Evolutionary conservation across 805 yeast genomes (phyloP).

Genomic region (Wickerhamomyces queroliae): DNA sequence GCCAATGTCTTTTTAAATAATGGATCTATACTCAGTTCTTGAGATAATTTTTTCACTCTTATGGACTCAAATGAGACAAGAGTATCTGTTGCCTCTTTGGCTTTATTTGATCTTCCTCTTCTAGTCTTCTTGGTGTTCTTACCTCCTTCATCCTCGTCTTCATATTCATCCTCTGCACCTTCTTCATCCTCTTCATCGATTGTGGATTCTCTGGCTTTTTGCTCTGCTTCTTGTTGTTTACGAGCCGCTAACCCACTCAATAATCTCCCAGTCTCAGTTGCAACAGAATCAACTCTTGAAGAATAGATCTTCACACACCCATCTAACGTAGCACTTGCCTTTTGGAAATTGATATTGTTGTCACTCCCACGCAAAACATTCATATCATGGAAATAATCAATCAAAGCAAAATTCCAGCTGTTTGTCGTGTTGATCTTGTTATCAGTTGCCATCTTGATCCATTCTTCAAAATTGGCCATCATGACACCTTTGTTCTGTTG

Average conservation of each 20-base stretch:
- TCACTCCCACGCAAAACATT: constrained; percentile 70
- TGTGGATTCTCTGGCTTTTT: constrained; percentile 14
- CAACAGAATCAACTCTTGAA: constrained; percentile 87
- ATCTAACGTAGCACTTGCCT: constrained; percentile 86
- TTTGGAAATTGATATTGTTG: constrained; percentile 76
- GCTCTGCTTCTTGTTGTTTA: constrained; percentile 16
- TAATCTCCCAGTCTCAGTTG: constrained; percentile 81
- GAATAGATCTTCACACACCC: constrained; percentile 93
- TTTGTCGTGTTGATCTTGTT: constrained; percentile 80
- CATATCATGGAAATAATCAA: constrained; percentile 86
- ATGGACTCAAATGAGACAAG: constrained; percentile 46
- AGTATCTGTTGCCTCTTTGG: constrained; percentile 35
- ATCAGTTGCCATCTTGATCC: constrained; percentile 80
- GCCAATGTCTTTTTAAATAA: constrained; percentile 69
- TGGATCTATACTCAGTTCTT: constrained; percentile 66
- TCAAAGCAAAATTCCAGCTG: constrained; percentile 87
- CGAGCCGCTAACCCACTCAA: constrained; percentile 65
- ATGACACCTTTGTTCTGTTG: constrained; percentile 31
- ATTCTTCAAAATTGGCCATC: constrained; percentile 61
- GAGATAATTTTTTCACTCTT: constrained; percentile 50
- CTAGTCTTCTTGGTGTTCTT: constrained; percentile 20
- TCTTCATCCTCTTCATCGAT: constrained; percentile 18
- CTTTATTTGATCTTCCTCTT: constrained; percentile 18
- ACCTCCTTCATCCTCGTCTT: constrained; percentile 14
- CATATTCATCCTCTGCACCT: constrained; percentile 17